A percentile compares a stretch with the other conserved stretches of the same genome.
phyloP scores from a whole-genome alignment of 2,329 filamentous ascomycete genomes.

The Akanthomyces muscarius region DNA sequence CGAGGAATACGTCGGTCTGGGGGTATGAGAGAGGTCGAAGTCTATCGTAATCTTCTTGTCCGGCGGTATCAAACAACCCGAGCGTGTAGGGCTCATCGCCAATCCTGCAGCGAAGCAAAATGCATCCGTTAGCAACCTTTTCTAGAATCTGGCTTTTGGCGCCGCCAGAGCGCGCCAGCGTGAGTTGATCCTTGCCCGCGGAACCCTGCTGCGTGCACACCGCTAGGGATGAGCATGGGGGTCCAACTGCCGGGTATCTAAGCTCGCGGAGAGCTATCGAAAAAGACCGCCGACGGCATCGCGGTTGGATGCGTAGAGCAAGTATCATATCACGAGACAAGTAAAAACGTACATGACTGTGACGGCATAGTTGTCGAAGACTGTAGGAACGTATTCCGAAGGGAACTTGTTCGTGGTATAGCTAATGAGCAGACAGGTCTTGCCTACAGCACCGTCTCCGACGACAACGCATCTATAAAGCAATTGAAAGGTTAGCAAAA shows the following conservation, averaged over 20 bases:
- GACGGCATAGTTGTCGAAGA: conserved; percentile 99
- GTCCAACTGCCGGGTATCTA: neutral
- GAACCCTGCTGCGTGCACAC: conserved; percentile 11
- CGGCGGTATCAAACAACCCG: conserved; percentile 95
- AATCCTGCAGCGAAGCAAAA: conserved; percentile 61
- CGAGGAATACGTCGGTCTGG: conserved; percentile 97
- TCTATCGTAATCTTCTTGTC: conserved; percentile 99
- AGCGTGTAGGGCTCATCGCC: conserved; percentile 98
- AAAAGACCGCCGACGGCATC: neutral
- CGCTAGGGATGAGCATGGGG: conserved; percentile 11
- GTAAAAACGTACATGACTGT: conserved; percentile 85
- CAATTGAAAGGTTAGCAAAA: conserved; percentile 16
- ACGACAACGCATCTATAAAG: conserved; percentile 86
- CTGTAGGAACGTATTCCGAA: conserved; percentile 98
- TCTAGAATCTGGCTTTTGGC: neutral
- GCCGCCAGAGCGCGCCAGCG: neutral
- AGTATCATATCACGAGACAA: neutral
- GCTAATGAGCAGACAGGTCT: conserved; percentile 97
- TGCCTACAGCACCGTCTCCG: conserved; percentile 97
- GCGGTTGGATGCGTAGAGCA: neutral
- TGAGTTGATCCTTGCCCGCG: neutral
- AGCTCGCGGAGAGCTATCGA: neutral
- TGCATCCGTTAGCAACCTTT: conserved; percentile 21
- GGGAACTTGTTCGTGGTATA: conserved; percentile 99
- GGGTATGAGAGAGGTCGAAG: conserved; percentile 95